These are phyloP conservation scores for Clarireedia hainanense DNA, from an alignment of 2,329 filamentous ascomycete species.

Conservation along the genomic window DNA sequence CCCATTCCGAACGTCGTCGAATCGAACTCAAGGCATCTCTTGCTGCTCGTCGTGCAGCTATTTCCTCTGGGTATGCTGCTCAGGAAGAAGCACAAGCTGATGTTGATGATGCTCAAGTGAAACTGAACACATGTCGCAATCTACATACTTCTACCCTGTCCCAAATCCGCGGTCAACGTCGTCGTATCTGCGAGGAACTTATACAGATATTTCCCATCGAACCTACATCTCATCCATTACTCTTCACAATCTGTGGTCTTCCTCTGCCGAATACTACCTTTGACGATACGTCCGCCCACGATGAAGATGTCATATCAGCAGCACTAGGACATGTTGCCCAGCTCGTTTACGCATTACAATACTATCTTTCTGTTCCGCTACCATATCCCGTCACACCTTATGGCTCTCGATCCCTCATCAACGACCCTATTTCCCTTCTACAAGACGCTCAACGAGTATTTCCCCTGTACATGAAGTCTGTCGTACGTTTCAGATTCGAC, in stretches of 20 bases:
- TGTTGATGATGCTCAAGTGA: slow-evolving; percentile 51
- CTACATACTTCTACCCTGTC: slow-evolving; percentile 51
- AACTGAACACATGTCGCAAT: slow-evolving; percentile 47
- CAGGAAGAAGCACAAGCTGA: slow-evolving; percentile 53
- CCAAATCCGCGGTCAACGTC: slow-evolving; percentile 74
- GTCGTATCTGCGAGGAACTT: slow-evolving; percentile 81
- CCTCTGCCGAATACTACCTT: slow-evolving; percentile 73
- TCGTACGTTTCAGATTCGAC: slow-evolving; percentile 82
- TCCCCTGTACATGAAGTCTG: slow-evolving; percentile 67
- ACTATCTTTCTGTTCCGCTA: slow-evolving; percentile 70
- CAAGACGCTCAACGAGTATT: slow-evolving; percentile 53
- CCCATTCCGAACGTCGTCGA: slow-evolving; percentile 51
- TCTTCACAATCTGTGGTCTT: slow-evolving; percentile 76
- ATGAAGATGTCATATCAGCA: slow-evolving; percentile 68
- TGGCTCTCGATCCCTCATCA: slow-evolving; percentile 67
- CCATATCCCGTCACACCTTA: slow-evolving; percentile 71
- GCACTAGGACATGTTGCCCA: slow-evolving; percentile 75
- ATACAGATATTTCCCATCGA: slow-evolving; percentile 73
- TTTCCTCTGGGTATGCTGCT: slow-evolving; percentile 51
- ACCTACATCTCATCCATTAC: slow-evolving; percentile 55
- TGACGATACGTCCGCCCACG: slow-evolving; percentile 43
- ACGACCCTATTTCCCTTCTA: slow-evolving; percentile 62
- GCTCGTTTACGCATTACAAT: slow-evolving; percentile 66
- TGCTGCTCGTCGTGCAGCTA: slow-evolving; percentile 55
- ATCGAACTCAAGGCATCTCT: slow-evolving; percentile 64